Evolutionary conservation across 352 stramenopile species (phyloP).

Genomic region (Pseudoperonospora humuli): DNA sequence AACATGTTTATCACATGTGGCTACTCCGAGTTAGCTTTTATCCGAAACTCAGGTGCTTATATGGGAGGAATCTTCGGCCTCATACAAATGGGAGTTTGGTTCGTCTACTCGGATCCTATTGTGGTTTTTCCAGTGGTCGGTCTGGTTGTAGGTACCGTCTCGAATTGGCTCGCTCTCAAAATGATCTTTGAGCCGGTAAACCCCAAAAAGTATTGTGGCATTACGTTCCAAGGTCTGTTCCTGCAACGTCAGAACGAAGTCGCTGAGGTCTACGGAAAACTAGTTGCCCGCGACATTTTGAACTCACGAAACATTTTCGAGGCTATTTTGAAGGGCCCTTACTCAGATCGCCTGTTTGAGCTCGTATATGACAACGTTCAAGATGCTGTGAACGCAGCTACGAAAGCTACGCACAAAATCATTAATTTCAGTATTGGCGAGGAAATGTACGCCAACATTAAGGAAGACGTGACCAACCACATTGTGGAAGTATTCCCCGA

Average conservation of each 20-base stretch:
- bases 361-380: conserved; percentile 86
- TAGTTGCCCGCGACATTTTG: conserved; percentile 80
- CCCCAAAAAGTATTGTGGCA: conserved; percentile 73
- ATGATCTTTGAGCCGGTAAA: conserved; percentile 91
- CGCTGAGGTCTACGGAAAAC: conserved; percentile 78
- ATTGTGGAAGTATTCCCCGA: conserved; percentile 85
- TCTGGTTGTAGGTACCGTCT: conserved; percentile 93
- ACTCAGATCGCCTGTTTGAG: conserved; percentile 81
- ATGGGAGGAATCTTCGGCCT: conserved; percentile 88
- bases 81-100: conserved; percentile 87
- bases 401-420: conserved; percentile 68
- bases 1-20: conserved; percentile 93
- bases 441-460: conserved; percentile 80
- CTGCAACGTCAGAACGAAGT: conserved; percentile 89
- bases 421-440: conserved; percentile 80
- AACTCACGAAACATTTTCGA: conserved; percentile 87
- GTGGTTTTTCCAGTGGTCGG: conserved; percentile 89
- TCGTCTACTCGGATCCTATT: conserved; percentile 69
- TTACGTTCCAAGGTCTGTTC: conserved; percentile 94
- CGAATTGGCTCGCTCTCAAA: conserved; percentile 94
- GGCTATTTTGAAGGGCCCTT: conserved; percentile 82
- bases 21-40: conserved; percentile 88
- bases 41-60: conserved; percentile 84
- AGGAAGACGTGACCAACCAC: conserved; percentile 84
- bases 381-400: conserved; percentile 73